These are phyloP conservation scores for Elsinoe ampelina DNA, from an alignment of 2,329 filamentous ascomycete species.

Conservation along the genomic window DNA sequence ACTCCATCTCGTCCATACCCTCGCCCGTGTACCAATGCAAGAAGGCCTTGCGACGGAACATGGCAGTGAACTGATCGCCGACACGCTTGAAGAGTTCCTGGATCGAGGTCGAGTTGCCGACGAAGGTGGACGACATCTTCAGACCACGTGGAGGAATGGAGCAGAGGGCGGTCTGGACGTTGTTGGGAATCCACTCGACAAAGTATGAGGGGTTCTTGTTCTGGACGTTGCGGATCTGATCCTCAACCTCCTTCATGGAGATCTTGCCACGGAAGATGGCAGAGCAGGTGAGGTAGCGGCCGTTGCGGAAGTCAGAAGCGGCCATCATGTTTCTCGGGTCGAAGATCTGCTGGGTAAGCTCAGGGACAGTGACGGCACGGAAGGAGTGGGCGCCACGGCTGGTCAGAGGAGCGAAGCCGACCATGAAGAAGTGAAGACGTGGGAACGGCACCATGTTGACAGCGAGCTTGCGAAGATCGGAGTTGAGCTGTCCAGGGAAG, in stretches of 20 bases:
- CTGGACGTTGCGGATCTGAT: constrained; percentile 99
- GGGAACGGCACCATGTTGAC: constrained; percentile 99
- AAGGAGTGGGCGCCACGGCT: constrained; percentile 86
- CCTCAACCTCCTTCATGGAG: constrained; percentile 99
- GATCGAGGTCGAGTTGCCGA: constrained; percentile 98
- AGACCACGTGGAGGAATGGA: constrained; percentile 95
- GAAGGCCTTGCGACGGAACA: constrained; percentile 99
- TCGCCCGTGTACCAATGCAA: constrained; percentile 99
- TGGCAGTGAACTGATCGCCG: constrained; percentile 98
- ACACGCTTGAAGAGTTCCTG: constrained; percentile 99
- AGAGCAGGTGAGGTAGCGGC: constrained; percentile 98
- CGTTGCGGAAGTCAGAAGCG: constrained; percentile 98
- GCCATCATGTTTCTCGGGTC: constrained; percentile 99
- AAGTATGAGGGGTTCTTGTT: constrained; percentile 99
- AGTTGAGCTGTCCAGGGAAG: constrained; percentile 99
- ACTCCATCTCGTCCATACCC: constrained; percentile 99
- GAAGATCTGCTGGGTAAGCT: constrained; percentile 99
- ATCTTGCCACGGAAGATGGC: constrained; percentile 99
- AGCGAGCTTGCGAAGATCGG: constrained; percentile 96
- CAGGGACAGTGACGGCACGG: constrained; percentile 93
- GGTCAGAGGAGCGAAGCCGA: constrained; percentile 97
- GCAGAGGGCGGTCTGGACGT: constrained; percentile 98
- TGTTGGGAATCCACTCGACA: constrained; percentile 99
- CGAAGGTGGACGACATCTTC: constrained; percentile 98
- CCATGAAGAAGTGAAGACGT: constrained; percentile 99